Base-by-base conservation (phyloP, 768 basidiomycete species). In the Lactifluus pinguis region DNA sequence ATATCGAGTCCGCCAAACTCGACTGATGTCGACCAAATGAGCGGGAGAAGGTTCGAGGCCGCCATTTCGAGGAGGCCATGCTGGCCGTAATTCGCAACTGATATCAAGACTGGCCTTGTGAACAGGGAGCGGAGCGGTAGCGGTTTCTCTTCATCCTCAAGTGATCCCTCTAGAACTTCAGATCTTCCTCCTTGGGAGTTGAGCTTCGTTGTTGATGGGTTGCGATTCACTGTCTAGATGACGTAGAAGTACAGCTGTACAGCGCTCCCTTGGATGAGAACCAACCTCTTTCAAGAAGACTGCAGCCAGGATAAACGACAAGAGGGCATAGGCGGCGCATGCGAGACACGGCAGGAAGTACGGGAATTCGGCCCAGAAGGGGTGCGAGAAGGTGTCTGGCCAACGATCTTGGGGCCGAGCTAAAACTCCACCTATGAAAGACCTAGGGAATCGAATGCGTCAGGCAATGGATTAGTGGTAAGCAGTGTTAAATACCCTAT, bases 21-120 rank as follows among this genome's bases (percentile, higher is more conserved):
- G 25, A 76, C 67, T 0, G 82, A 76, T 5, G 76, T 75, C 34
- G 77, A 70, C 74, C 72, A 75, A 66, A 82, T 77, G 39, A 82
- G 68, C 1, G 83, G 81, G 0, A 73, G 36, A 15, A 83, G 70
- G 14, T 73, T 74, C 25, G 67, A 52, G 53, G 75, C 59, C 6
- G 72, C 67, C 39, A 78, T 75, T 36, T 80, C 78, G 8, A 77
- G 66, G 21, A 83, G n/a, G n/a, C n/a, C n/a, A 74, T 17, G 41
- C 73, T 17, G 80, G 69, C 9, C 73, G 65, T 79, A 80, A 64
- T 79, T 81, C 55, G 67, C 57, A 29, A 79, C 67, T 29, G 77
- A 72, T 49, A 80, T 68, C 50, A 76, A 60, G 47, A 82, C 73
- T 13, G 73, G 70, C 29, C 42, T 59, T 5, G 65, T 68, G 39